phyloP scores from a whole-genome alignment of 2,329 filamentous ascomycete genomes.

The Venturia carpophila region DNA sequence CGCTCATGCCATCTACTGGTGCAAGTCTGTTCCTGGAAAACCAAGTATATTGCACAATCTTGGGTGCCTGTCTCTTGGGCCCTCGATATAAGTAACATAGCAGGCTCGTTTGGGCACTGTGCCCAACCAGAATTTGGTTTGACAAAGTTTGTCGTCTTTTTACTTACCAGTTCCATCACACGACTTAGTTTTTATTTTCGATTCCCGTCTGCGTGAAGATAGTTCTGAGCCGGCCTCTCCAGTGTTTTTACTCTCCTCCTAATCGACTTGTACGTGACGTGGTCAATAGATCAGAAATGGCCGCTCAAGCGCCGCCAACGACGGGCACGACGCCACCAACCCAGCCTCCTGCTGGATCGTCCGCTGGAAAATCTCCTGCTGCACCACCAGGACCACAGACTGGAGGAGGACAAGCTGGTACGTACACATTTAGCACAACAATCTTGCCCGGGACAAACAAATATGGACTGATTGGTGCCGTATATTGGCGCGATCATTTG shows the following conservation, averaged over 20 bases:
- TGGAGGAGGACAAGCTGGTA: not conserved
- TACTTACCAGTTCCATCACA: not conserved
- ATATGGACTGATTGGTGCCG: no score
- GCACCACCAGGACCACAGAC: not conserved
- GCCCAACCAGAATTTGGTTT: no score
- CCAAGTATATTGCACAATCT: not conserved
- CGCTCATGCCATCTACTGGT: slow-evolving; percentile 6
- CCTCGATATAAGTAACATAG: not conserved
- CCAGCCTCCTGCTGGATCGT: not conserved
- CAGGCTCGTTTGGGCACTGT: no score
- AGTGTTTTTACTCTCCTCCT: not conserved
- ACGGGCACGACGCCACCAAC: not conserved
- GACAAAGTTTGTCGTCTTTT: not conserved
- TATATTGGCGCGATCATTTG: no score
- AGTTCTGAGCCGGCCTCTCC: not conserved
- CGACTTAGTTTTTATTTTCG: not conserved
- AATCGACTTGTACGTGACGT: not conserved
- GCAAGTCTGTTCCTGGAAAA: slow-evolving; percentile 4
- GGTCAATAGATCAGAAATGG: not conserved
- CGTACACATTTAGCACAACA: not conserved
- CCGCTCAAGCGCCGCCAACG: slow-evolving; percentile 4
- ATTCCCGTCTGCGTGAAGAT: not conserved
- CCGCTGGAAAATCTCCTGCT: not conserved
- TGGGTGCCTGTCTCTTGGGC: not conserved
- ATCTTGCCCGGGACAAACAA: not conserved